Conservation (phyloP, 2,329 filamentous ascomycete species). For the Sporothrix variecibatus region DNA sequence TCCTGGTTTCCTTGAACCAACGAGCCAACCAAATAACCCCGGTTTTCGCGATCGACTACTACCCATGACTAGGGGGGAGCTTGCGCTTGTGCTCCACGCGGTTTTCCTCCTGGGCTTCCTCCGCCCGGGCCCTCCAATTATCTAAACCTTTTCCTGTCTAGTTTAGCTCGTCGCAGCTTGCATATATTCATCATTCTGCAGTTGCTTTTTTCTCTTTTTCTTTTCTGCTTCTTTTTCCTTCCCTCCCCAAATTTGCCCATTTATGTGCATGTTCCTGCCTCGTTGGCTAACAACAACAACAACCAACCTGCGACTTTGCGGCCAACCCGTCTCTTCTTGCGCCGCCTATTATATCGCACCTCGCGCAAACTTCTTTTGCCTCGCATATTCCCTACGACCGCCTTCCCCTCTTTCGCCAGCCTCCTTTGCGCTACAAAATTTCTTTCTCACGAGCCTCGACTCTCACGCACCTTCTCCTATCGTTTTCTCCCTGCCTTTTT, state of each 20-base stretch:
- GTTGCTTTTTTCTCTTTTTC: background rate
- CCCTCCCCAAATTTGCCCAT: background rate
- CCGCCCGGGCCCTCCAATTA: constrained; percentile 16
- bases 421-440: background rate
- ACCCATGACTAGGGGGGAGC: background rate
- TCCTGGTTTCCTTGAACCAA: background rate
- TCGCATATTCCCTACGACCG: background rate
- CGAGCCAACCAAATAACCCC: constrained; percentile 15
- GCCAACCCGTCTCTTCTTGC: background rate
- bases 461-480: background rate
- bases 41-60: constrained; percentile 22
- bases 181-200: constrained; percentile 2
- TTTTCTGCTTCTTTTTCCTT: background rate
- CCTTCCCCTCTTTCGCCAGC: background rate
- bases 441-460: background rate
- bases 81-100: constrained; percentile 21
- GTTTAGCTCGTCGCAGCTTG: constrained; percentile 13
- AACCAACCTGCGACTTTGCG: background rate
- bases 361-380: background rate
- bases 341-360: constrained; percentile 10
- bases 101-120: constrained; percentile 4
- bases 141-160: constrained; percentile 15
- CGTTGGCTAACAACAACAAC: background rate
- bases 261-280: constrained; percentile 4
- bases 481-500: too few species aligned